phyloP scores from a whole-genome alignment of 2,329 filamentous ascomycete genomes.

The Coniochaeta ligniaria region DNA sequence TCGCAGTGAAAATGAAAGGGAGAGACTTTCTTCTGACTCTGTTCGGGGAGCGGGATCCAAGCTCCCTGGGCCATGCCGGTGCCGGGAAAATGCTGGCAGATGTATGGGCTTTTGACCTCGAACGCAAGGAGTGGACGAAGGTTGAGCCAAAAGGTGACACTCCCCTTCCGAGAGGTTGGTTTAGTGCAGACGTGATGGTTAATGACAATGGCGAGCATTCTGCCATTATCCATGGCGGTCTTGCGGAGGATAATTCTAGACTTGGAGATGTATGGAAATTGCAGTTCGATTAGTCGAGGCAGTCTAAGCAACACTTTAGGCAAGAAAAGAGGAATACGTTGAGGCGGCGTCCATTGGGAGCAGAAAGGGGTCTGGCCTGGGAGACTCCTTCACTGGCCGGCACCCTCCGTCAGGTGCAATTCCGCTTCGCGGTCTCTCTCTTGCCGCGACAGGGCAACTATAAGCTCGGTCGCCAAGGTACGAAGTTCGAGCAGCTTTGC shows the following conservation, averaged over 20 bases:
- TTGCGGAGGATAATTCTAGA: conserved; percentile 27
- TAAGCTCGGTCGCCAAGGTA: too few relatives aligned
- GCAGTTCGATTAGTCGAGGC: conserved; percentile 3
- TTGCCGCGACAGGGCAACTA: too few relatives aligned
- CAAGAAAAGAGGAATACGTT: too few relatives aligned
- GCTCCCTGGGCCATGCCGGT: conserved; percentile 27
- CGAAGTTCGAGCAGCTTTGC: too few relatives aligned
- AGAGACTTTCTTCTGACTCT: conserved; percentile 24
- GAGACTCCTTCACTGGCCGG: too few relatives aligned
- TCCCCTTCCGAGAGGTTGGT: conserved; percentile 29
- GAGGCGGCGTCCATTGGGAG: too few relatives aligned
- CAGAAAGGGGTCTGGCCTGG: too few relatives aligned
- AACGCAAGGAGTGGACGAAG: conserved; percentile 18
- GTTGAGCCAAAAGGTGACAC: conserved; percentile 12
- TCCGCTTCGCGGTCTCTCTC: too few relatives aligned
- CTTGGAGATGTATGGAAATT: conserved; percentile 32
- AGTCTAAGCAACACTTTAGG: too few relatives aligned
- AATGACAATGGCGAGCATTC: conserved; percentile 7
- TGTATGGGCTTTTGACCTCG: conserved; percentile 31
- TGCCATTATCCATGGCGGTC: conserved; percentile 30
- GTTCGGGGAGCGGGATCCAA: conserved; percentile 31
- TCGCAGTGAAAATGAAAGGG: conserved; percentile 13
- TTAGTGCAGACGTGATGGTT: conserved; percentile 24
- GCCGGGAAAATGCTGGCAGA: conserved; percentile 32
- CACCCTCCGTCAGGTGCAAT: too few relatives aligned